Evolutionary conservation across 805 yeast species (phyloP).

Genomic region (Grigorovia transvaalensis): DNA sequence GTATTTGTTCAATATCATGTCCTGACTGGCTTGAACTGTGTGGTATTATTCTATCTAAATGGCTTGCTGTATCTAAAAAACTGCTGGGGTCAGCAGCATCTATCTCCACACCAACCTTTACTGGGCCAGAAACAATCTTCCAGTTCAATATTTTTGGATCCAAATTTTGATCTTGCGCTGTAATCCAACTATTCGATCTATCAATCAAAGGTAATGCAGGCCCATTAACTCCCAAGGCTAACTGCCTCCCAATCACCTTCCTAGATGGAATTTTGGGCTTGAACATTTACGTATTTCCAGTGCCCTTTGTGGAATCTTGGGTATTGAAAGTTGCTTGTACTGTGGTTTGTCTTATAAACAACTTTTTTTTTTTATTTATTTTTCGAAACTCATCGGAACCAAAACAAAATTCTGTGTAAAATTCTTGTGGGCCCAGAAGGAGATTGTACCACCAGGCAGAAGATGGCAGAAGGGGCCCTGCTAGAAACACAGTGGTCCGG

Average conservation of each 20-base stretch:
- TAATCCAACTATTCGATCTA: not conserved
- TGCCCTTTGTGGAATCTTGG: not conserved
- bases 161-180: not conserved
- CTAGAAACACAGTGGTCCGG: no score
- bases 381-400: not conserved
- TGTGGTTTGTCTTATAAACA: not conserved
- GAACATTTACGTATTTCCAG: not conserved
- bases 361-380: not conserved
- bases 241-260: constrained; percentile 2
- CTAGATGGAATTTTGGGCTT: constrained; percentile 1
- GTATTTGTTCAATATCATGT: not conserved
- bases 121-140: not conserved
- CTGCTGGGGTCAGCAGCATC: no score
- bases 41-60: no score
- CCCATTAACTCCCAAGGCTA: constrained; percentile 3
- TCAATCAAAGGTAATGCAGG: not conserved
- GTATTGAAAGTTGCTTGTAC: not conserved
- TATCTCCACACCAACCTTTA: not conserved
- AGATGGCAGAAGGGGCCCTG: no score
- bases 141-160: not conserved
- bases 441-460: no score
- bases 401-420: not conserved
- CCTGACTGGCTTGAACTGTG: no score
- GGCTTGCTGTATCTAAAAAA: no score
- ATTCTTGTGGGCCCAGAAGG: no score